Percentiles rank a stretch among this genome's conserved stretches.
Conservation (phyloP, 2,329 filamentous ascomycete species). For the Talaromyces pinophilus region DNA sequence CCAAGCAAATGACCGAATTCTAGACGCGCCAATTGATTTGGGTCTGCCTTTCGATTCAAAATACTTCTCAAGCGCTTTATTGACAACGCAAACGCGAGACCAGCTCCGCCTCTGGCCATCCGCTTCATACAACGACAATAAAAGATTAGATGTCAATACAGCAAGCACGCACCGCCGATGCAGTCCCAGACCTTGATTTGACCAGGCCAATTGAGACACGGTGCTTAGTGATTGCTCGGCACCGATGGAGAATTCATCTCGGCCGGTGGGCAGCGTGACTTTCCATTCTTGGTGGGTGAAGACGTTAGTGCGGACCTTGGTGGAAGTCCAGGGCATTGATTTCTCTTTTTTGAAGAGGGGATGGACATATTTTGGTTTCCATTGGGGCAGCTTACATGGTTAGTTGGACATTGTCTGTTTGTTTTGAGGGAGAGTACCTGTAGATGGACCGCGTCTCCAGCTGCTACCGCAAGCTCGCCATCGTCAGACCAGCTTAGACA, state of each 20-base stretch:
- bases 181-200: conserved; percentile 56
- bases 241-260: conserved; percentile 56
- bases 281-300: conserved; percentile 57
- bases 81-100: conserved; percentile 56
- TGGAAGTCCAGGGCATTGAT: conserved; percentile 39
- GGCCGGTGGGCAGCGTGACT: conserved; percentile 48
- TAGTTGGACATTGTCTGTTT: background rate
- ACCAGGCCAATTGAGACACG: conserved; percentile 58
- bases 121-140: conserved; percentile 59
- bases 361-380: conserved; percentile 23
- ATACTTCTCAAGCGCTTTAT: conserved; percentile 49
- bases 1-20: conserved; percentile 48
- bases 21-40: conserved; percentile 31
- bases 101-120: conserved; percentile 51
- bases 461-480: conserved; percentile 59
- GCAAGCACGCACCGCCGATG: conserved; percentile 57
- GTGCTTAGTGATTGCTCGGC: conserved; percentile 59
- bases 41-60: conserved; percentile 29
- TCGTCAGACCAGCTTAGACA: conserved; percentile 62
- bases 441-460: conserved; percentile 57
- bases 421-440: conserved; percentile 40
- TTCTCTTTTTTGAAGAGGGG: conserved; percentile 24
- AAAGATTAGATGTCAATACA: conserved; percentile 58
- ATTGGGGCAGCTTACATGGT: conserved; percentile 20
- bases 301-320: conserved; percentile 51